These are phyloP conservation scores for Tylopilus balloui DNA, from an alignment of 768 basidiomycete genomes.

Conservation along the genomic window DNA sequence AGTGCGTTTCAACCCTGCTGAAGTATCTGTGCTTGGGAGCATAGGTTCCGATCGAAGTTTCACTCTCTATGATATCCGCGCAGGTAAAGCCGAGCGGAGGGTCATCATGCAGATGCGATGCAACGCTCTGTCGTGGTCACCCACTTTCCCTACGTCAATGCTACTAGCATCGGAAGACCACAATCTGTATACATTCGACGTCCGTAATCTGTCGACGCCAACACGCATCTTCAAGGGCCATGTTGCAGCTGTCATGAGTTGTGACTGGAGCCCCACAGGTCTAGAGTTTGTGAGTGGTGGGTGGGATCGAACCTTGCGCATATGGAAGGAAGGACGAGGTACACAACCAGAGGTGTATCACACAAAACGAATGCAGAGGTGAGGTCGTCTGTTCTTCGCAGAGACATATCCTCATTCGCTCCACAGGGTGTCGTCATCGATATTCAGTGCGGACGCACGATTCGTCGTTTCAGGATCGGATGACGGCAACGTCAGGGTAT, in stretches of 20 bases:
- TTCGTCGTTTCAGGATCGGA: slow-evolving; percentile 91
- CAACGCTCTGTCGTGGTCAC: slow-evolving; percentile 92
- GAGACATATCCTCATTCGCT: neutral
- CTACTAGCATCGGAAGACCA: slow-evolving; percentile 98
- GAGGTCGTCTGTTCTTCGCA: slow-evolving; percentile 4
- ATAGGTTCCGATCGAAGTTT: slow-evolving; percentile 94
- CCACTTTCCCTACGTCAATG: slow-evolving; percentile 86
- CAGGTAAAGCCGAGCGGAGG: slow-evolving; percentile 90
- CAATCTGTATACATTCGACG: slow-evolving; percentile 97
- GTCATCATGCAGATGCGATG: slow-evolving; percentile 92
- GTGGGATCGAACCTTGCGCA: slow-evolving; percentile 90
- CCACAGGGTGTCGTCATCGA: slow-evolving; percentile 76
- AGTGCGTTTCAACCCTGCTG: slow-evolving; percentile 90
- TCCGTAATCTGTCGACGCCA: slow-evolving; percentile 75
- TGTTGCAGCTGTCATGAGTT: slow-evolving; percentile 93
- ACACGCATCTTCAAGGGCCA: slow-evolving; percentile 96
- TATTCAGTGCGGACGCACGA: slow-evolving; percentile 86
- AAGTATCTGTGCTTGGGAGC: slow-evolving; percentile 91
- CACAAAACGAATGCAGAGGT: slow-evolving; percentile 99
- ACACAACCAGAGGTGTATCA: slow-evolving; percentile 88
- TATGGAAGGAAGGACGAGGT: slow-evolving; percentile 88
- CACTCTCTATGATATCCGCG: slow-evolving; percentile 93
- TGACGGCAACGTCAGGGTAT: slow-evolving; percentile 91
- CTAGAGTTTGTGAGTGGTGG: slow-evolving; percentile 93
- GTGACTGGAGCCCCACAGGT: slow-evolving; percentile 97